Base-by-base conservation (phyloP, 495 filamentous ascomycete genomes). In the Penicillium pancosmium region DNA sequence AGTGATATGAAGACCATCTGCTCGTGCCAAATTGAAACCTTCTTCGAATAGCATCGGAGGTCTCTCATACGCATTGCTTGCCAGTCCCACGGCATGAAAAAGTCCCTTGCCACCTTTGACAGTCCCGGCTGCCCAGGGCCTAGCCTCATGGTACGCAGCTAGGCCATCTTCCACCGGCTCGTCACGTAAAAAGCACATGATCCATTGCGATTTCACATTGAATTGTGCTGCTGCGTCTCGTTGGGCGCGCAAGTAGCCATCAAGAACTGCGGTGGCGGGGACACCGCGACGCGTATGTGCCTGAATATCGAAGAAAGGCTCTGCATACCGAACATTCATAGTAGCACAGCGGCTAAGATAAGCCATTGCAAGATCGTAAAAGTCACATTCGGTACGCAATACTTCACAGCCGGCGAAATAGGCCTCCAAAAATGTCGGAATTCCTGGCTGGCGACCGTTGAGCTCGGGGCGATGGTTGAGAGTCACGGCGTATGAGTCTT, bases 301-400 rank as follows among this genome's bases (percentile, higher is more conserved):
- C 52, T 79, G 76, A 13, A 73, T 72, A 54, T 79, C 76, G 47
- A 79, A 79, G 62, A 77, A 79, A 10, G 73, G 65, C 56, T 79
- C 76, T 11, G 66, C 58, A 53, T 79, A 76, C n/a, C 72, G 64
- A n/a, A 79, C 74, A 27, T 75, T 76, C 70, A 75, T 73, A 11
- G 47, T 59, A 0, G 55, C 49, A 48, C 69, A 74, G 11, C 68
- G 69, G 15, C 36, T 41, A 4, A 78, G 62, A 50, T 79, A 79
- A 3, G 63, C 62, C 69, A 74, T 76, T 1, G 69, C 76, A 12
- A 79, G 68, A 55, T 78, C 75, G 43, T 76, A 76, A 53, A 77
- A 79, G 59, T 79, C 76, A 10, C 64, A 54, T 48, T 74, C 70
- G 7, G 65, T 73, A 44, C 59, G 67, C 11, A 78, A 65, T 1